Percentiles rank a stretch among this genome's conserved stretches.
phyloP scores from a whole-genome alignment of 768 basidiomycete genomes.

The Lepiota venenata region DNA sequence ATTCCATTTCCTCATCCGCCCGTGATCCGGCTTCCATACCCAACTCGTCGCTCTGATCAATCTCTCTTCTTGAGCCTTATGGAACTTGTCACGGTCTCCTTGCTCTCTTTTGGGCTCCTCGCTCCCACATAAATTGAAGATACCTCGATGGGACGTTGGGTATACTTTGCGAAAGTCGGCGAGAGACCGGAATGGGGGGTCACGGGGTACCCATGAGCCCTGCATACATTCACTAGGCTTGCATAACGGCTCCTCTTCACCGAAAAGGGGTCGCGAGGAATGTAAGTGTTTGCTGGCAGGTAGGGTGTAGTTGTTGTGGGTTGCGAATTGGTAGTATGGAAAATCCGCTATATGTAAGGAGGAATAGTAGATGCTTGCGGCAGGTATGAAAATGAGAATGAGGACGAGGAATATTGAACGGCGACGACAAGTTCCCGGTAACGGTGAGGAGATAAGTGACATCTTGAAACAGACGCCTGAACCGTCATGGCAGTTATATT shows the following conservation, averaged over 20 bases:
- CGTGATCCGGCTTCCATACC: slow-evolving; percentile 16
- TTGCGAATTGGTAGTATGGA: background rate
- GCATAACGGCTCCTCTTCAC: background rate
- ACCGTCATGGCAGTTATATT: background rate
- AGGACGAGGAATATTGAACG: background rate
- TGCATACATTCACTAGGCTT: slow-evolving; percentile 12
- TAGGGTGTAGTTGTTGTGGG: too few species aligned
- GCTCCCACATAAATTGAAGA: slow-evolving; percentile 5
- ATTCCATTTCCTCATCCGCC: slow-evolving; percentile 13
- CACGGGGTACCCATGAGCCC: slow-evolving; percentile 13
- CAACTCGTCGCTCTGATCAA: slow-evolving; percentile 17
- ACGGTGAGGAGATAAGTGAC: background rate
- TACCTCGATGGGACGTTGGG: slow-evolving; percentile 3
- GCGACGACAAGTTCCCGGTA: background rate
- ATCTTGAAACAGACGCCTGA: background rate
- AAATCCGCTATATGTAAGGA: background rate
- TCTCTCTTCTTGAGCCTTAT: slow-evolving; percentile 10
- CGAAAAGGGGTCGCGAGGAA: too few species aligned
- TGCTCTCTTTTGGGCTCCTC: slow-evolving; percentile 7
- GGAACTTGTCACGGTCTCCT: slow-evolving; percentile 5
- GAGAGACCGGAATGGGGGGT: slow-evolving; percentile 14
- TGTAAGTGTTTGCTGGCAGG: too few species aligned
- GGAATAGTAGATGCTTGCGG: background rate
- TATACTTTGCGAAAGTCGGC: slow-evolving; percentile 13
- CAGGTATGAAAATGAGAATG: background rate